Evolutionary conservation across 768 basidiomycete species (phyloP), one percentile per base, ranked within the genome.

Genomic region (Mrakia gelida): DNA sequence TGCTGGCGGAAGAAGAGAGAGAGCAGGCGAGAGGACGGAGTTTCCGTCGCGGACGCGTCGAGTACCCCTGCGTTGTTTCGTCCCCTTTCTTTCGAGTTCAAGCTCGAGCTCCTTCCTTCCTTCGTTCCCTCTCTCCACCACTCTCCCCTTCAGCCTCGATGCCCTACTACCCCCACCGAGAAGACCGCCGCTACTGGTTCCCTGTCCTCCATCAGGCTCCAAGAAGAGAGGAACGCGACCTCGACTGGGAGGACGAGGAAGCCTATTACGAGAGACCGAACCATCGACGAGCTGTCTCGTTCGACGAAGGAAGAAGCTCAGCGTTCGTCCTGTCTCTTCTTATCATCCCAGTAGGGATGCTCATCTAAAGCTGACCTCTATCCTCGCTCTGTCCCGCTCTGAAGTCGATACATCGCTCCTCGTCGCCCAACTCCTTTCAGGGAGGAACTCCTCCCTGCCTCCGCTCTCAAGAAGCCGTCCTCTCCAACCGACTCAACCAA

Each of bases 281-380:
- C n/a, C 59, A 59, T 38, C 63, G 63, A 32, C 15, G 32, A 21
- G 63, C 63, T 13, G 63, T 65, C 63, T 32, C 28, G 28, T 65
- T 65, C 63, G 63, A 65, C 16, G 63, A 65, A 26, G 63, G 63
- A 30, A 65, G 63, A 30, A 65, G 63, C 63, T 30, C 63, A 32
- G 30, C 30, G 63, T 65, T 13, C 10, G 63, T 38, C 10, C 30
- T 28, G 16, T 16, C 3, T 32, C 16, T 1, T 32, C 59, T 61
- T 9, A 38, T 15, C 38, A 21, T 65, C 18, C 15, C 34, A n/a
- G n/a, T n/a, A n/a, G n/a, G n/a, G n/a, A n/a, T n/a, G 1, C 32
- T 32, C 15, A 3, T 7, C 18, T 8, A 10, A 1, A 18, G 10
- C 32, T 65, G 34, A 65, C 63, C 11, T 0, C 13, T 30, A 38